phyloP scores from a whole-genome alignment of 129 eudicot genomes.

The Centella asiatica region DNA sequence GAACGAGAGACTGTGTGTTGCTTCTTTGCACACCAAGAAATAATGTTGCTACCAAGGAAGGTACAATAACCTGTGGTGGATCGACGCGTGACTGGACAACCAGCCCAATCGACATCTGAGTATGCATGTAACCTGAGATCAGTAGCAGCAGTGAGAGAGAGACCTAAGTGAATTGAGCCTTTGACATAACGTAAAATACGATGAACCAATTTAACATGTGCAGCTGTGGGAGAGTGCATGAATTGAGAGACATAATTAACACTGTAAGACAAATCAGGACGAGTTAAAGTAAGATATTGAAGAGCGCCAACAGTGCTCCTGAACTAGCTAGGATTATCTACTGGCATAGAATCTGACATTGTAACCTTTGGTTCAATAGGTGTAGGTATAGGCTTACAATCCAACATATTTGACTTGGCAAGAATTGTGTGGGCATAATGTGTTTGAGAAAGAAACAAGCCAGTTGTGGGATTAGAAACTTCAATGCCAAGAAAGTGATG shows the following conservation, averaged over 20 bases:
- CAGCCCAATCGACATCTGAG: background rate
- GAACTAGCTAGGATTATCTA: background rate
- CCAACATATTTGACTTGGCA: background rate
- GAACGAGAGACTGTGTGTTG: no score
- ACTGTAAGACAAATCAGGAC: background rate
- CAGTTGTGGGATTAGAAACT: background rate
- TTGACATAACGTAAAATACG: background rate
- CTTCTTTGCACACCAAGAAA: no score
- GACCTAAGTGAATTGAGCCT: background rate
- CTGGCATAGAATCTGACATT: background rate
- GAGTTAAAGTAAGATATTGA: background rate
- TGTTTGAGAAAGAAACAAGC: background rate
- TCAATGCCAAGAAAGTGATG: conserved; percentile 8
- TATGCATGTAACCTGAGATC: background rate
- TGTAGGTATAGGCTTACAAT: background rate
- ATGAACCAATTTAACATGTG: background rate
- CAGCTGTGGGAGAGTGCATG: background rate
- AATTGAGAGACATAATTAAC: conserved; percentile 4
- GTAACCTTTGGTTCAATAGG: background rate
- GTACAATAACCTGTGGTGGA: background rate
- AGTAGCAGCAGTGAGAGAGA: background rate
- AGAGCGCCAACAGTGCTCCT: background rate
- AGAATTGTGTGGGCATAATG: conserved; percentile 1
- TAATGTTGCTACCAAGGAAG: no score
- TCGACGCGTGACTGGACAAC: background rate